Evolutionary conservation across 2,329 filamentous ascomycete genomes (phyloP), one percentile per base, ranked within the genome.

Genomic region (Penicillium sp.): DNA sequence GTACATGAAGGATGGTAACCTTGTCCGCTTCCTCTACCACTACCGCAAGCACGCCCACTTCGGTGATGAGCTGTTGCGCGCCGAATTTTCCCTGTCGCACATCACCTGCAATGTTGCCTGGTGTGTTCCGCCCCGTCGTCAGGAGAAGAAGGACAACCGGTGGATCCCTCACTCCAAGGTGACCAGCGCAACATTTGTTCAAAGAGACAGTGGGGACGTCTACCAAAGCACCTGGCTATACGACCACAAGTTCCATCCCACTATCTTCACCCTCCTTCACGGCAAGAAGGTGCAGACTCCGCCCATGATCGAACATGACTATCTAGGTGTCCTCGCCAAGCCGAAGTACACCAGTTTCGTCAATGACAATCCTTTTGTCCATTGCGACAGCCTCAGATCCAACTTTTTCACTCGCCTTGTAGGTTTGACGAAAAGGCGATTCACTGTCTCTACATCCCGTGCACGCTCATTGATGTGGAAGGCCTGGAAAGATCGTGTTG

Each of bases 141-240:
- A 77, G 56, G 73, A 76, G 3, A 75, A 80, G 55, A 79, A 78
- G 62, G 69, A 77, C 50, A 76, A 82, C 43, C 72, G 75, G 44
- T 82, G 79, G 78, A 81, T 82, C 47, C 79, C 80, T 6, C 77
- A 79, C 54, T 75, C 79, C 16, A 78, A 79, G 45, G 77, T 81
- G 2, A 80, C 76, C 4, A 76, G 81, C 62, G 80, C 79, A 4
- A 81, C 76, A 0, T 81, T 81, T 51, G 76, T 81, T 3, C 75
- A 81, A 53, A 77, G 44, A 18, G 52, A 44, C 16, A 53, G 74
- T 7, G 66, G 77, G 7, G 76, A 81, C 55, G 75, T 80, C 2
- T 82, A 78, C 53, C 76, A 81, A 60, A 76, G 76, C 49, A 73
- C 73, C 60, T 78, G 74, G 74, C 61, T 71, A 16, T 78, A 78